Base-by-base conservation (phyloP, 441 rosid genomes). In the Arabidopsis hybrid region DNA sequence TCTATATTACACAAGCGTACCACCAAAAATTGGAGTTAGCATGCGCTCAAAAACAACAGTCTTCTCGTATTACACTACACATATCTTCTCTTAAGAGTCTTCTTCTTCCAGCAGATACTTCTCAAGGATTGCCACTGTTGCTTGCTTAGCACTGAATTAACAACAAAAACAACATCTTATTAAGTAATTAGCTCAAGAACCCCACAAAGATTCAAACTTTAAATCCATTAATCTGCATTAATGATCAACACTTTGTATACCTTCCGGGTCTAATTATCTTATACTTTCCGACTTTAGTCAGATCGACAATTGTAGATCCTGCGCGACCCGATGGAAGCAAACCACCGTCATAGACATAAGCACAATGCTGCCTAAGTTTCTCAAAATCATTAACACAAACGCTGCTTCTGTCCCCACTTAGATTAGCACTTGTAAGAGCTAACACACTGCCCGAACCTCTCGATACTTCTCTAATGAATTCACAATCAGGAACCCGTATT, bases 401-500 rank as follows among this genome's bases (percentile, higher is more conserved):
- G 7, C 98, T 95, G 77, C 99, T 92, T 52, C 93, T 84, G 69
- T 86, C 89, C 51, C 98, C 96, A 50, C 97, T 95, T n/a, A 86
- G 84, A 82, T 92, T 95, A 38, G 98, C 99, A 71, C 99, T 92
- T 49, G 97, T 92, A 58, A 95, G 92, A 13, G 98, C 99, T 72
- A 95, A 69, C 9, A 95, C 99, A 71, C 91, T 85, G 68, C 87
- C 85, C 11, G 87, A 82, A 57, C 93, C 95, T 38, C 84, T 82
- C 21, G 96, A 78, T 50, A 95, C 84, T 53, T 55, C 80, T 81
- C 97, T 85, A 57, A 92, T 85, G 80, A 95, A 95, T 53, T 85
- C 78, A 73, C 80, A 86, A 69, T 91, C 90, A 12, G 99, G 99
- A 12, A 91, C 97, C 21, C 95, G 83, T 2, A 95, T 87, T 52